Percentiles rank a stretch among this genome's conserved stretches.
phyloP scores from a whole-genome alignment of 1,284 basidiomycete genomes.

The Austropuccinia psidii region DNA sequence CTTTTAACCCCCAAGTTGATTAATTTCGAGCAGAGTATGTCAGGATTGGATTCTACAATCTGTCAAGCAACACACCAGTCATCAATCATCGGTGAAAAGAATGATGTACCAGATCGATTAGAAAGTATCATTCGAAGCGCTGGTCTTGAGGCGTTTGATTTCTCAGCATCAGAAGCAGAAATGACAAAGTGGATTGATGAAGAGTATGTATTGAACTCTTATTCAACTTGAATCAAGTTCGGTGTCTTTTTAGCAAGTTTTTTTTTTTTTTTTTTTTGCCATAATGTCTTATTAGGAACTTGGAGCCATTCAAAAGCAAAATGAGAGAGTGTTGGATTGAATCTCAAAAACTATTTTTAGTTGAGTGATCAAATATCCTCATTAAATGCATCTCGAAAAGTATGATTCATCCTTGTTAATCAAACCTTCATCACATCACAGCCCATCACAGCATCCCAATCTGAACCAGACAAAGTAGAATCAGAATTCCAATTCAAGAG shows the following conservation, averaged over 20 bases:
- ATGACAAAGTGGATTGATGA: conserved; percentile 6
- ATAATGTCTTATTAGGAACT: background rate
- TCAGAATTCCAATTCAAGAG: conserved; percentile 89
- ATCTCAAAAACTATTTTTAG: conserved; percentile 19
- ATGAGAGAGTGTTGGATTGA: conserved; percentile 4
- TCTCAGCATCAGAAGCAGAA: background rate
- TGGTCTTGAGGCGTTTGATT: conserved; percentile 12
- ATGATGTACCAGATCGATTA: background rate
- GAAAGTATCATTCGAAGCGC: conserved; percentile 19
- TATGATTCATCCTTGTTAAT: background rate
- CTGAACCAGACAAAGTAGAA: background rate
- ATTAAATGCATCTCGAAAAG: background rate
- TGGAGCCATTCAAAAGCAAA: conserved; percentile 11
- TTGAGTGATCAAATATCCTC: background rate
- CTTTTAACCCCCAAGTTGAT: background rate
- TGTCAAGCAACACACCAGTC: no score
- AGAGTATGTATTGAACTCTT: background rate
- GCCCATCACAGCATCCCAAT: background rate
- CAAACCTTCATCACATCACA: conserved; percentile 39
- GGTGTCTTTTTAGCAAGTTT: background rate
- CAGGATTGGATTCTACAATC: no score
- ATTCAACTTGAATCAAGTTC: background rate
- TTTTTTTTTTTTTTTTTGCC: background rate
- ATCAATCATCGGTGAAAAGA: background rate
- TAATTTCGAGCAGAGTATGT: background rate